Conservation (phyloP, 2,329 filamentous ascomycete species). For the Aspergillus fumigatiaffinis region DNA sequence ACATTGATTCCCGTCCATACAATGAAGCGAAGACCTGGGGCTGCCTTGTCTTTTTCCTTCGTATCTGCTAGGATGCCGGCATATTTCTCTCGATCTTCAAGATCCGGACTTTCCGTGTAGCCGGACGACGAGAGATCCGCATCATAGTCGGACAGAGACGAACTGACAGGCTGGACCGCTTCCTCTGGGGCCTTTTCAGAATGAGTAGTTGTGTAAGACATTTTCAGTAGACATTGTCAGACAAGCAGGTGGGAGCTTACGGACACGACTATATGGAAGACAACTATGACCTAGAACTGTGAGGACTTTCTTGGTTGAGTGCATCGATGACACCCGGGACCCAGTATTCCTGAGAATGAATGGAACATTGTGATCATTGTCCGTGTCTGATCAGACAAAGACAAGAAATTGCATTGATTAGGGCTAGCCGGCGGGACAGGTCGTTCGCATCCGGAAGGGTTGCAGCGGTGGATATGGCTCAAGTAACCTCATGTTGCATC, state of each 20-base stretch:
- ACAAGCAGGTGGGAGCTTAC: neutral
- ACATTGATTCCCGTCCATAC: constrained; percentile 18
- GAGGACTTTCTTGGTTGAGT: neutral
- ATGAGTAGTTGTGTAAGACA: neutral
- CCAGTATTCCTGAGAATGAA: neutral
- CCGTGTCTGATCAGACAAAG: too few relatives aligned
- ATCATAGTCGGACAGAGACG: constrained; percentile 2
- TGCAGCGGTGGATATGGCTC: neutral
- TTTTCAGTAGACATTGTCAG: neutral
- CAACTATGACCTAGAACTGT: neutral
- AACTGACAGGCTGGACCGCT: neutral
- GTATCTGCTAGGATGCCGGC: neutral
- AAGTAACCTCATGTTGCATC: neutral
- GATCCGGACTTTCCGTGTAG: neutral
- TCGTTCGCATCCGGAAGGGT: neutral
- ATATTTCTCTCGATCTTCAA: constrained; percentile 1
- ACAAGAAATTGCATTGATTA: too few relatives aligned
- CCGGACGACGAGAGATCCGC: neutral
- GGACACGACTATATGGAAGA: neutral
- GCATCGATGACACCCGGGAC: neutral
- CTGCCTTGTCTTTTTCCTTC: constrained; percentile 1
- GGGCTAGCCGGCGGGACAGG: neutral
- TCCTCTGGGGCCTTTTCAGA: neutral
- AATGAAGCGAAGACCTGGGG: constrained; percentile 5
- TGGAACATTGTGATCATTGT: neutral